Conservation (phyloP, 2,329 filamentous ascomycete genomes). For the Cercospora citrullina region DNA sequence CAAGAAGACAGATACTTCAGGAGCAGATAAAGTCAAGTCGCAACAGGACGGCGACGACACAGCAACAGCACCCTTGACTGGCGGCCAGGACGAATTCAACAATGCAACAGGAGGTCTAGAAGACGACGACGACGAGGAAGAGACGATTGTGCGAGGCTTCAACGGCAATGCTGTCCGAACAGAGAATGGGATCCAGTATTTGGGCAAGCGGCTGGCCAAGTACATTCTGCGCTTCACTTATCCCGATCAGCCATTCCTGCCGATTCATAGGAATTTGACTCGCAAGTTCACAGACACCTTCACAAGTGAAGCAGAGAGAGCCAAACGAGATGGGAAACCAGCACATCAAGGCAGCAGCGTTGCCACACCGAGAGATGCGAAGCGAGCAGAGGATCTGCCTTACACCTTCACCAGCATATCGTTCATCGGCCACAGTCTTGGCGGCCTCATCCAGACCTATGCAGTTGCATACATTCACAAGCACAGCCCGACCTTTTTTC, state of each 20-base stretch:
- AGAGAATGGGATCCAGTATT: conserved; percentile 93
- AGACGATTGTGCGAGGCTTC: conserved; percentile 87
- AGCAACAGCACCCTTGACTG: conserved; percentile 50
- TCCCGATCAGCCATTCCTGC: conserved; percentile 86
- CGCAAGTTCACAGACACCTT: conserved; percentile 53
- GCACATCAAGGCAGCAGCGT: conserved; percentile 64
- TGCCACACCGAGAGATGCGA: conserved; percentile 49
- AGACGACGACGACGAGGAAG: conserved; percentile 69
- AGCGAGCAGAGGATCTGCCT: conserved; percentile 53
- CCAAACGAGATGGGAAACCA: conserved; percentile 48
- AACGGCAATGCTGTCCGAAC: conserved; percentile 87
- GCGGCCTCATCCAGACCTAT: conserved; percentile 87
- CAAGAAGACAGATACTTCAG: conserved; percentile 17
- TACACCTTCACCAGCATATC: conserved; percentile 94
- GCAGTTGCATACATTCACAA: conserved; percentile 96
- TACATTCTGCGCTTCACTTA: conserved; percentile 89
- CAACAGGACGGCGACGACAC: conserved; percentile 20
- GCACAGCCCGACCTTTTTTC: conserved; percentile 88
- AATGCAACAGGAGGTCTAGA: conserved; percentile 47
- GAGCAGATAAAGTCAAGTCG: conserved; percentile 16
- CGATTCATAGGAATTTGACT: conserved; percentile 58
- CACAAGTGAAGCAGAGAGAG: conserved; percentile 46
- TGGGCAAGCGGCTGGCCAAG: conserved; percentile 90
- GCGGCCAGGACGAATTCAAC: conserved; percentile 51
- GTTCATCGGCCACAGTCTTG: conserved; percentile 88